These are phyloP conservation scores for Sesbania bispinosa DNA, from an alignment of 306 rosid species.

Conservation along the genomic window DNA sequence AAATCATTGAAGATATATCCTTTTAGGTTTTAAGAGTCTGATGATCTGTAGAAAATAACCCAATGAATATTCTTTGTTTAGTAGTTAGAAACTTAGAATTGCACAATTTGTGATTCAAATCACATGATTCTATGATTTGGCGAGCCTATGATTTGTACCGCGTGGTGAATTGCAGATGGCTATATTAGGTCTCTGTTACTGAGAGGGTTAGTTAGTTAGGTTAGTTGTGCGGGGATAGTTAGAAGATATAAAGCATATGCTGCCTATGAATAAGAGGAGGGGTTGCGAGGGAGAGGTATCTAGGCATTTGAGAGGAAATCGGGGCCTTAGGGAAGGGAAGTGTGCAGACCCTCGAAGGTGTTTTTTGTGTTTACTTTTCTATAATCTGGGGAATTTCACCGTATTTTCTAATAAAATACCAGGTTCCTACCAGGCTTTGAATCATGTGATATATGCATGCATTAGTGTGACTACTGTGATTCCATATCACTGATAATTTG, in stretches of 20 bases:
- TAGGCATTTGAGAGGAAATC: too few relatives aligned
- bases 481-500: background rate
- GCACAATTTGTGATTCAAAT: background rate
- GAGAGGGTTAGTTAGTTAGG: too few relatives aligned
- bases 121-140: background rate
- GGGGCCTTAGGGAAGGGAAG: too few relatives aligned
- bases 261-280: too few relatives aligned
- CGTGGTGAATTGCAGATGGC: background rate
- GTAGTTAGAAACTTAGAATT: background rate
- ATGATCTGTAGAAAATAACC: constrained; percentile 1
- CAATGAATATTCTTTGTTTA: background rate
- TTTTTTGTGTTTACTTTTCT: too few relatives aligned
- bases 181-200: too few relatives aligned
- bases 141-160: background rate
- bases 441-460: background rate
- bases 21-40: background rate
- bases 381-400: too few relatives aligned
- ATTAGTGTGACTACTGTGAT: background rate
- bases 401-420: too few relatives aligned
- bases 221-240: too few relatives aligned
- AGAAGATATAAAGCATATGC: too few relatives aligned
- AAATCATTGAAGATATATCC: background rate
- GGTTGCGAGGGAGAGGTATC: too few relatives aligned
- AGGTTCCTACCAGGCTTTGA: background rate
- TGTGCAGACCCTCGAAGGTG: too few relatives aligned